Evolutionary conservation across 2,329 filamentous ascomycete species (phyloP).

Genomic region (Pyricularia sp.): DNA sequence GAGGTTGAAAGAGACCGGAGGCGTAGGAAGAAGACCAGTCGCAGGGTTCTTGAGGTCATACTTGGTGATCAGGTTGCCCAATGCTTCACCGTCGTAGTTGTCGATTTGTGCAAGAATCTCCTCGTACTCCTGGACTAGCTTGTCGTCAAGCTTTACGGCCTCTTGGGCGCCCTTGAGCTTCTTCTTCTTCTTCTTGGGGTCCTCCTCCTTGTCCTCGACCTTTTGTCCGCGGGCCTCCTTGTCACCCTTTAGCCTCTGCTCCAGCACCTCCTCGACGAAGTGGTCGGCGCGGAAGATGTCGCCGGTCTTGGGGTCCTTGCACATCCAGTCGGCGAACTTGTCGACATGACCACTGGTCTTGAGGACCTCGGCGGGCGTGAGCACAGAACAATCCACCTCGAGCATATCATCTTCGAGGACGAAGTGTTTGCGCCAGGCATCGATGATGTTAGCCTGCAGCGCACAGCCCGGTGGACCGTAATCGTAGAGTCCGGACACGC

Average conservation of each 20-base stretch:
- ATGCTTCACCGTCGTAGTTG: slow-evolving; percentile 80
- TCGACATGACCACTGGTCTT: slow-evolving; percentile 96
- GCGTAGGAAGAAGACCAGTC: slow-evolving; percentile 61
- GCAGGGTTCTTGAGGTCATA: slow-evolving; percentile 81
- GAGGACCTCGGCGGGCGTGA: slow-evolving; percentile 86
- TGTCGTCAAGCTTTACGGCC: slow-evolving; percentile 74
- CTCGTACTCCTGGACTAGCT: slow-evolving; percentile 78
- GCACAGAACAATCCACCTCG: slow-evolving; percentile 83
- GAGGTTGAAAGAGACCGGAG: slow-evolving; percentile 88
- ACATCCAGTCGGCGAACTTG: slow-evolving; percentile 98
- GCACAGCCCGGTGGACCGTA: slow-evolving; percentile 83
- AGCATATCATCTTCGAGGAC: slow-evolving; percentile 90
- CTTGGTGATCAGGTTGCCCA: slow-evolving; percentile 80
- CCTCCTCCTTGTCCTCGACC: slow-evolving; percentile 53
- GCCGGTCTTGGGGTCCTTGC: slow-evolving; percentile 94
- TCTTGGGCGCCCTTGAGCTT: slow-evolving; percentile 80
- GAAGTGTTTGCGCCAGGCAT: slow-evolving; percentile 87
- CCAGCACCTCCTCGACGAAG: slow-evolving; percentile 87
- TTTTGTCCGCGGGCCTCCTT: slow-evolving; percentile 83
- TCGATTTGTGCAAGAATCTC: slow-evolving; percentile 86
- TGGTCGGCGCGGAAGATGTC: slow-evolving; percentile 95
- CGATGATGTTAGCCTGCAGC: slow-evolving; percentile 76
- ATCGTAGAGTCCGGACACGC: slow-evolving; percentile 80
- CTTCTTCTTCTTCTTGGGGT: slow-evolving; percentile 45
- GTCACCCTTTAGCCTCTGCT: slow-evolving; percentile 75